These are phyloP conservation scores for Penicillium sp. DNA, from an alignment of 2,329 filamentous ascomycete species.

Conservation along the genomic window DNA sequence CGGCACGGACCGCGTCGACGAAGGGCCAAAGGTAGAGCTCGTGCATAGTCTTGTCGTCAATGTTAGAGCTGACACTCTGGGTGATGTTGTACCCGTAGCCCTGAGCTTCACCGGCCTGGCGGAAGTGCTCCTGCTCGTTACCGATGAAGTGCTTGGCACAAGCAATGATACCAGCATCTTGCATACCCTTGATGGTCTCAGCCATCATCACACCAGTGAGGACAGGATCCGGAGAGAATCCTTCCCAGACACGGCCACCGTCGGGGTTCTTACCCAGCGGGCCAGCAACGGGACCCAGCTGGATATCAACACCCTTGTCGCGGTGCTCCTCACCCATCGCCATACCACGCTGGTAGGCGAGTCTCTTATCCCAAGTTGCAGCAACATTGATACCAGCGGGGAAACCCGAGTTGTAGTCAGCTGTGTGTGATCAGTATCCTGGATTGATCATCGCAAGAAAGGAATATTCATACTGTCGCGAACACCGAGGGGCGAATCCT, in stretches of 20 bases:
- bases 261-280: conserved; percentile 65
- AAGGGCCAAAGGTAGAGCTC: conserved; percentile 65
- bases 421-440: conserved; percentile 28
- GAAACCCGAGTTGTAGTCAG: conserved; percentile 78
- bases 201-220: conserved; percentile 68
- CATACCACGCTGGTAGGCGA: conserved; percentile 64
- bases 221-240: conserved; percentile 68
- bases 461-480: conserved; percentile 52
- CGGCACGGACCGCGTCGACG: conserved; percentile 62
- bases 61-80: conserved; percentile 57
- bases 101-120: conserved; percentile 56
- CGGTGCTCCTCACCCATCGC: conserved; percentile 73
- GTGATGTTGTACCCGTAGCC: conserved; percentile 60
- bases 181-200: conserved; percentile 72
- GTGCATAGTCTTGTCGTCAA: conserved; percentile 61
- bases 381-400: conserved; percentile 72
- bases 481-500: conserved; percentile 78
- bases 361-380: conserved; percentile 71
- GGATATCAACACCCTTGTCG: conserved; percentile 69
- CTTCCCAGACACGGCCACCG: conserved; percentile 65
- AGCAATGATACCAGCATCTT: conserved; percentile 75
- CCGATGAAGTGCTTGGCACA: conserved; percentile 72
- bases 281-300: conserved; percentile 72
- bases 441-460: background rate
- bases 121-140: conserved; percentile 72